Percentiles rank a stretch among this genome's conserved stretches.
Evolutionary conservation across 1,284 basidiomycete genomes (phyloP).

Genomic region (Moesziomyces aphidis): DNA sequence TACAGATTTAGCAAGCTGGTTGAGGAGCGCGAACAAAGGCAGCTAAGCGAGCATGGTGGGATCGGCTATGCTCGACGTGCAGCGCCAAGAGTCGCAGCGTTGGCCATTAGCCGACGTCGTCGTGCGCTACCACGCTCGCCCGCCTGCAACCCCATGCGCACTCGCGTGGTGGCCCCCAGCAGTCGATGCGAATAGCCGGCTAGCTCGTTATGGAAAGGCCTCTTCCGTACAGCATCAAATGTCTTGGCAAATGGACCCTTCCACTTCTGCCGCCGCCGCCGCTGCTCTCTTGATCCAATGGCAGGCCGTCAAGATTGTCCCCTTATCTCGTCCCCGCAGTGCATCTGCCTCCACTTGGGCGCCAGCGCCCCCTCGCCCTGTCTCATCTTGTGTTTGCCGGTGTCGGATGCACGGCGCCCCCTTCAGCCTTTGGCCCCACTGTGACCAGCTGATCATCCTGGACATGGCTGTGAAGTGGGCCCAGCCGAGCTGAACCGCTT

Average conservation of each 20-base stretch:
- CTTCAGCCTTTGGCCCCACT: not conserved
- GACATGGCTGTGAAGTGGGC: not conserved
- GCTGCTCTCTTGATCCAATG: not conserved
- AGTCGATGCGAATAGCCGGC: not conserved
- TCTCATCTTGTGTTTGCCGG: too few relatives aligned
- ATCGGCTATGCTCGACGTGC: slow-evolving; percentile 30
- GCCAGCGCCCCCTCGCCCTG: too few relatives aligned
- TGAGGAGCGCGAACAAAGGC: not conserved
- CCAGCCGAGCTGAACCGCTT: slow-evolving; percentile 17
- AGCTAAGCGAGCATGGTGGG: slow-evolving; percentile 3
- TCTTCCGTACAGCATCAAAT: slow-evolving; percentile 14
- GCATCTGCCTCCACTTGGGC: too few relatives aligned
- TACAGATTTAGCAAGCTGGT: not conserved
- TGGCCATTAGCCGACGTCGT: slow-evolving; percentile 4
- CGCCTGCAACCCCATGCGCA: too few relatives aligned
- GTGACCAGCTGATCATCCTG: too few relatives aligned
- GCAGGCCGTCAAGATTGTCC: too few relatives aligned
- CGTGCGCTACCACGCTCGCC: not conserved
- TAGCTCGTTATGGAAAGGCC: slow-evolving; percentile 16
- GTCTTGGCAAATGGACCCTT: slow-evolving; percentile 36
- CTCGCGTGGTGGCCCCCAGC: slow-evolving; percentile 2
- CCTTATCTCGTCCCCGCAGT: too few relatives aligned
- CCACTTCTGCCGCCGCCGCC: slow-evolving; percentile 6
- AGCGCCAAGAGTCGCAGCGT: slow-evolving; percentile 23
- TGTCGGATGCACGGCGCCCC: too few relatives aligned